phyloP scores from a whole-genome alignment of 2,329 filamentous ascomycete genomes.

The Herpotrichia juniperi region DNA sequence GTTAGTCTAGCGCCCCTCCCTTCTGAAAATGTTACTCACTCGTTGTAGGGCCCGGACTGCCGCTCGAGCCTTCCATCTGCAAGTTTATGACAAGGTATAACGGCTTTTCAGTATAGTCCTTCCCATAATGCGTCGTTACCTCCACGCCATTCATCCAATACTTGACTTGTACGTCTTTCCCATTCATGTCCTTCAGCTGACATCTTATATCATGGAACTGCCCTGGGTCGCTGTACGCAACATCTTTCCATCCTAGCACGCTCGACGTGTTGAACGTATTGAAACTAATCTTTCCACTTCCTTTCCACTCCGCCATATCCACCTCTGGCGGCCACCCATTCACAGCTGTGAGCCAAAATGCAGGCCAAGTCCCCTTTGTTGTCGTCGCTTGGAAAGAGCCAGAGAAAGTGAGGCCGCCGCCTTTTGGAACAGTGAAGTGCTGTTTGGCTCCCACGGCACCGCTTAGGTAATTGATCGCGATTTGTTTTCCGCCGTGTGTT shows the following conservation, averaged over 20 bases:
- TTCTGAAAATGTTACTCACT: conserved; percentile 17
- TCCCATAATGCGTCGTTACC: conserved; percentile 58
- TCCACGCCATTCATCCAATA: conserved; percentile 61
- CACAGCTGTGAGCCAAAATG: conserved; percentile 64
- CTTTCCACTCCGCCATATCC: conserved; percentile 67
- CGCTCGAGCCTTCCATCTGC: conserved; percentile 41
- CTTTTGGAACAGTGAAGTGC: conserved; percentile 46
- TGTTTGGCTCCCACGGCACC: conserved; percentile 54
- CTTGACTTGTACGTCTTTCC: conserved; percentile 58
- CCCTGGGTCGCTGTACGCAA: conserved; percentile 54
- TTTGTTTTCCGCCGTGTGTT: conserved; percentile 33
- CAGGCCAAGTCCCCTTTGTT: conserved; percentile 60
- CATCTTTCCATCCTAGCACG: conserved; percentile 54
- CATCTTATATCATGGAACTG: conserved; percentile 59
- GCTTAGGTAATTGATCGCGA: conserved; percentile 59
- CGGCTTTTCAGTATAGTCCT: conserved; percentile 52
- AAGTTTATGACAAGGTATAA: conserved; percentile 40
- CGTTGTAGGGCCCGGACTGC: conserved; percentile 25
- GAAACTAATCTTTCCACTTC: conserved; percentile 61
- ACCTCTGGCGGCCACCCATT: conserved; percentile 65
- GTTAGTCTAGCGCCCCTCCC: conserved; percentile 9
- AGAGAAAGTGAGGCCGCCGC: conserved; percentile 48
- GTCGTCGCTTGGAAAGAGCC: conserved; percentile 49
- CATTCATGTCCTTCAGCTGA: conserved; percentile 59
- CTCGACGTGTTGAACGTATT: conserved; percentile 61